Evolutionary conservation across 208 protist genomes (phyloP).

Genomic region (Wallacemonas sp.): DNA sequence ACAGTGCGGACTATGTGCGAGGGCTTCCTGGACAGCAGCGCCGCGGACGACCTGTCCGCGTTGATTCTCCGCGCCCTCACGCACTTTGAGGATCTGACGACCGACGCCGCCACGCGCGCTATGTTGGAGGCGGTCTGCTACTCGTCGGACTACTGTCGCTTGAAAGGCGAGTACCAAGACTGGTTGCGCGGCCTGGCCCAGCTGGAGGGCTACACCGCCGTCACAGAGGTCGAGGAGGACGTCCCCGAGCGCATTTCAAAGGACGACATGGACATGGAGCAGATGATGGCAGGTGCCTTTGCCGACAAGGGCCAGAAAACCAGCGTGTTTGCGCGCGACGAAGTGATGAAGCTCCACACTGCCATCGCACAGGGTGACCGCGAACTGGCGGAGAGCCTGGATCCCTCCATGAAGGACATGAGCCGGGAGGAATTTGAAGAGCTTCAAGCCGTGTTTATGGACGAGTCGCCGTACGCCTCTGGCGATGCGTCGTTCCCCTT

Average conservation of each 20-base stretch:
- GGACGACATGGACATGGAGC: constrained; percentile 71
- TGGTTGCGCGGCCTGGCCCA: background rate
- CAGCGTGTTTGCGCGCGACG: constrained; percentile 66
- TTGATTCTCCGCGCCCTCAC: constrained; percentile 25
- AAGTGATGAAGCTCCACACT: constrained; percentile 57
- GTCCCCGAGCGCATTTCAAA: constrained; percentile 37
- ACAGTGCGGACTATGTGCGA: constrained; percentile 63
- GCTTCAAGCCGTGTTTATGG: constrained; percentile 32
- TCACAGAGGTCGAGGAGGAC: constrained; percentile 32
- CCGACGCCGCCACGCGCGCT: background rate
- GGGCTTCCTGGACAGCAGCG: constrained; percentile 40
- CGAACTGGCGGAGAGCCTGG: constrained; percentile 45
- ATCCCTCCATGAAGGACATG: constrained; percentile 56
- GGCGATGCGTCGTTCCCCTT: too few relatives aligned
- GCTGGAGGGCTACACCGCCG: background rate
- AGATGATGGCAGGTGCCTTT: constrained; percentile 67
- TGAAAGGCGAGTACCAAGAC: background rate
- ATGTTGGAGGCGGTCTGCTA: constrained; percentile 5
- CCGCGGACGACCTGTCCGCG: constrained; percentile 36
- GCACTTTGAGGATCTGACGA: background rate
- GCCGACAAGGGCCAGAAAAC: constrained; percentile 45
- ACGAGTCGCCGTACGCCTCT: constrained; percentile 9
- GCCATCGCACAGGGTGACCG: constrained; percentile 52
- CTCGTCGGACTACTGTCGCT: background rate
- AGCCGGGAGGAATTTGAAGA: constrained; percentile 58